Evolutionary conservation across 1,284 basidiomycete genomes (phyloP), one percentile per base, ranked within the genome.

Genomic region (Cryptococcus hybrid): DNA sequence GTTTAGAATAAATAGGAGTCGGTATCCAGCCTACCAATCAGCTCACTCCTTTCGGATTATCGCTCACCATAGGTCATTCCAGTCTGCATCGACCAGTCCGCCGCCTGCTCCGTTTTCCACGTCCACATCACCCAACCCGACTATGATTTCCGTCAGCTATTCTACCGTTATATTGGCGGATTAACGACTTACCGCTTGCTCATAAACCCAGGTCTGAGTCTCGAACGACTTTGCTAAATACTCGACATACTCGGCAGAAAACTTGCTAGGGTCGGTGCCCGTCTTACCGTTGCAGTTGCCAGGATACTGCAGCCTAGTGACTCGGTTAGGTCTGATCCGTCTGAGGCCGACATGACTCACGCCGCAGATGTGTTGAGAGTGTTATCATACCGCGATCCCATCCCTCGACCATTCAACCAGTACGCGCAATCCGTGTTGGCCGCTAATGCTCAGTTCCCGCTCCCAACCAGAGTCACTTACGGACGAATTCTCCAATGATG

Each of bases 401-500:
- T 61, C 4, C 86, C 82, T 50, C 85, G 81, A 6, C 87, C 86
- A 64, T 89, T 90, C 53, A 90, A 77, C 70, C 72, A 76, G 18
- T 52, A 61, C 1, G 74, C 74, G 52, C 74, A 74, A 52, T 72
- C 71, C 36, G 67, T 67, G 51, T 66, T 63, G 13, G 70, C 67
- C 6, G 67, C 70, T 71, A 38, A 6, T 7, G 15, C 3, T 48
- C 24, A 44, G 49, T 24, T 24, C 24, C 24, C 24, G 24, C 24
- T 24, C 24, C 6, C 40, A 13, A 40, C n/a, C 15, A 45, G 13
- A 70, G 91, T 88, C 82, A 80, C 8, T 88, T 87, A 54, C 88
- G 83, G 0, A 88, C 84, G 84, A 88, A 92, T 78, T 93, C 91
- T 51, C 90, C 90, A 34, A 91, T 88, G 47, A 92, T 81, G n/a